Percentiles rank a stretch among this genome's conserved stretches.
These are phyloP conservation scores for Erysimum pusillum DNA, from an alignment of 441 rosid species.

Conservation along the genomic window DNA sequence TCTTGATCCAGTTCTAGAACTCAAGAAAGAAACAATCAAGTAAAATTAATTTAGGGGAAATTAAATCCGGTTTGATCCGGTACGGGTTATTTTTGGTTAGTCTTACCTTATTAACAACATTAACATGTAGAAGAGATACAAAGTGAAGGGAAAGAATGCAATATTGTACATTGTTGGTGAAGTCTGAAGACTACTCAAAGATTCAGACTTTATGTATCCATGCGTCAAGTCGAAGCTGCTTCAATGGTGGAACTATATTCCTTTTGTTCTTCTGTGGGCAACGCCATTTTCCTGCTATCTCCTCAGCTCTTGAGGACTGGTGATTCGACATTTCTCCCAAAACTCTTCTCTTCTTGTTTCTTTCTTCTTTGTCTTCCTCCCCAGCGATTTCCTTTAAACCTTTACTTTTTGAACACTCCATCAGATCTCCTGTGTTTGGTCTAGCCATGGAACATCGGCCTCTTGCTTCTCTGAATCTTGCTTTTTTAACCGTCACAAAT, in stretches of 20 bases:
- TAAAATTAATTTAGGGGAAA: neutral
- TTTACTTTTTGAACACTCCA: conserved; percentile 43
- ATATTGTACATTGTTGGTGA: conserved; percentile 22
- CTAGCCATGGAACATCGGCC: conserved; percentile 40
- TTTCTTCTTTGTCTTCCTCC: conserved; percentile 35
- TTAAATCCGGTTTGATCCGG: conserved; percentile 26
- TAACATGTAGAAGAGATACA: neutral
- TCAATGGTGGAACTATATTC: conserved; percentile 70
- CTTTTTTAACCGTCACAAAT: conserved; percentile 62
- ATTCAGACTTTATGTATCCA: conserved; percentile 68
- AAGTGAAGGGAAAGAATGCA: conserved; percentile 15
- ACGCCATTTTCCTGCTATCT: conserved; percentile 72
- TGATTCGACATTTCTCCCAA: conserved; percentile 64
- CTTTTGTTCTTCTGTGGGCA: conserved; percentile 83
- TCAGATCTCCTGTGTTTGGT: conserved; percentile 36
- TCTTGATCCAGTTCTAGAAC: neutral
- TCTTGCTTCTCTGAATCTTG: conserved; percentile 39
- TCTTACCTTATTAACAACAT: neutral
- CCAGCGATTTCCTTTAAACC: conserved; percentile 18
- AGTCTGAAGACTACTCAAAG: conserved; percentile 15
- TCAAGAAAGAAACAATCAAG: neutral
- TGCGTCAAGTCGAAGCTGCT: conserved; percentile 84
- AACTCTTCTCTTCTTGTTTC: conserved; percentile 52
- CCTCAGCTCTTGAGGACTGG: conserved; percentile 47
- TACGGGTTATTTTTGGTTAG: conserved; percentile 1